A percentile compares a stretch with the other conserved stretches of the same genome.
Conservation (phyloP, 2,329 filamentous ascomycete species). For the Fusarium irregulare region DNA sequence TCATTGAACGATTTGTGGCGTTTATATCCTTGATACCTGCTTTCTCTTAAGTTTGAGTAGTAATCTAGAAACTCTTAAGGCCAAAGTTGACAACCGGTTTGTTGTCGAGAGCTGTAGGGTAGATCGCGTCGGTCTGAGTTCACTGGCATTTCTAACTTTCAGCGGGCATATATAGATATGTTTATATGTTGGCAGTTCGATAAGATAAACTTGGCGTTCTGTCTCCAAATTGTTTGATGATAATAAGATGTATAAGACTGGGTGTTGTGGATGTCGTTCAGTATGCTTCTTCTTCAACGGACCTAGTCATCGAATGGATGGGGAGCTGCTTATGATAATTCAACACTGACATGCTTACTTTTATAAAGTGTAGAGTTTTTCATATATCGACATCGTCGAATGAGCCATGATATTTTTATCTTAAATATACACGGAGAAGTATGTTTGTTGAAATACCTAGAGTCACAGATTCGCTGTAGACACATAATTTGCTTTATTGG, state of each 20-base stretch:
- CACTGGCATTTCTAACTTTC: background rate
- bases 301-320: background rate
- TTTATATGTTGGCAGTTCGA: background rate
- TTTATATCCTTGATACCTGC: background rate
- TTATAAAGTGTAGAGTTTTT: too few relatives aligned
- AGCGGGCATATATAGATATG: background rate
- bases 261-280: background rate
- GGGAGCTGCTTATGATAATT: background rate
- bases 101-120: background rate
- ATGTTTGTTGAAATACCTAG: background rate
- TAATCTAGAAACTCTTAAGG: too few relatives aligned
- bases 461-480: background rate
- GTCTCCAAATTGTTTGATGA: background rate
- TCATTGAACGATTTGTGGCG: background rate
- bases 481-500: background rate
- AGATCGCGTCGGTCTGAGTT: background rate
- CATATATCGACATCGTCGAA: background rate
- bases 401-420: background rate
- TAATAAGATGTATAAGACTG: background rate
- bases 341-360: background rate
- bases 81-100: background rate
- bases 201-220: background rate
- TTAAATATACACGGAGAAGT: background rate
- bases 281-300: background rate
- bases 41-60: background rate